Evolutionary conservation across 2,329 filamentous ascomycete genomes (phyloP).

Genomic region (Penicillium sp.): DNA sequence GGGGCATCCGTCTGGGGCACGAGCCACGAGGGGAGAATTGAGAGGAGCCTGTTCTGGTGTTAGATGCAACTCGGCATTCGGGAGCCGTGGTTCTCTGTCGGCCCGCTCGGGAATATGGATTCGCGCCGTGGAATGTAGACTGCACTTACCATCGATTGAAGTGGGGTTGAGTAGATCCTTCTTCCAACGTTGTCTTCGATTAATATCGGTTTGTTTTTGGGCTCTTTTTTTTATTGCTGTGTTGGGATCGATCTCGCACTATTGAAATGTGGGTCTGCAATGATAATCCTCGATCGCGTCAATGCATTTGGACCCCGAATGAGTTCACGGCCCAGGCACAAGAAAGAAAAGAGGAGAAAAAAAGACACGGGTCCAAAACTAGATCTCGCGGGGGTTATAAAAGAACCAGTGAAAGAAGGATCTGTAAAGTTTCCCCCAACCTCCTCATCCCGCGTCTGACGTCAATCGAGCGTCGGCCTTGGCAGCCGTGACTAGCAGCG

Average conservation of each 20-base stretch:
- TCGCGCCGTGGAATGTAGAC: constrained; percentile 2
- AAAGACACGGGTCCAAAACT: background rate
- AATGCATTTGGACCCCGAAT: background rate
- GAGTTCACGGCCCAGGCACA: background rate
- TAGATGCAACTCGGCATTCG: background rate
- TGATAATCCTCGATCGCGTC: background rate
- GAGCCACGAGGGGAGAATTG: constrained; percentile 16
- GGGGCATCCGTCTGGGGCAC: constrained; percentile 29
- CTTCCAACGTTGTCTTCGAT: background rate
- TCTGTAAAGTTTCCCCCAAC: constrained; percentile 4
- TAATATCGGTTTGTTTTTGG: background rate
- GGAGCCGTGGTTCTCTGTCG: constrained; percentile 11
- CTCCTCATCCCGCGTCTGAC: constrained; percentile 19
- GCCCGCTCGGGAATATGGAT: background rate
- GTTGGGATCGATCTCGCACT: background rate
- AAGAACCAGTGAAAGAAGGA: background rate
- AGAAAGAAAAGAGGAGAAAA: background rate
- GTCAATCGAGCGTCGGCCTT: constrained; percentile 17
- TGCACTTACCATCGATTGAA: constrained; percentile 6
- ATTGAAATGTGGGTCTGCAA: background rate
- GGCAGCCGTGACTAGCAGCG: constrained; percentile 14
- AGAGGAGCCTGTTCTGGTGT: constrained; percentile 18
- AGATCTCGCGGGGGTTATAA: background rate
- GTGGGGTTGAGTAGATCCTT: no score
- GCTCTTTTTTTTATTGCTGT: background rate